Evolutionary conservation across 2,329 filamentous ascomycete genomes (phyloP), one percentile per base, ranked within the genome.

Genomic region (Tolypocladium guangdongense): DNA sequence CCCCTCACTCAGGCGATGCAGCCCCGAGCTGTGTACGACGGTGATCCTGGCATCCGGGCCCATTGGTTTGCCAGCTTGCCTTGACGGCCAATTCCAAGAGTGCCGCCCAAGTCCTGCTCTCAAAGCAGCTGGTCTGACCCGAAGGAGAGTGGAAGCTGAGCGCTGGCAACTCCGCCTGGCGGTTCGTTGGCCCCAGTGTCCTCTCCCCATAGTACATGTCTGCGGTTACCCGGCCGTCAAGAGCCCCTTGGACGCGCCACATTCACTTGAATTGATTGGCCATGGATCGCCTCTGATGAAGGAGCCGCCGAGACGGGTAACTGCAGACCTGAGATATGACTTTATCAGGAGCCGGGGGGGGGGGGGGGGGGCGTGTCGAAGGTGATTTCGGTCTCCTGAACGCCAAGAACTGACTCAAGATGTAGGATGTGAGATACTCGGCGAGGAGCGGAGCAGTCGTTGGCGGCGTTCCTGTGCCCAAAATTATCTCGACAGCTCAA

Each of bases 241-340:
- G 49, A 49, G 39, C 41, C 39, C 43, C 43, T 41, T 54, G 37
- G 51, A 39, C 45, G 22, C 30, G 33, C 24, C 43, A 37, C 37
- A 37, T 54, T 39, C 24, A 38, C 41, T 22, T 20, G 10, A 41
- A 27, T 35, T 53, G 46, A 52, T 55, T 49, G 46, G 53, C n/a
- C 47, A 46, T 33, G 14, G 43, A 27, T 51, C 24, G 46, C 20
- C 45, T 50, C 45, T 54, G 47, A 55, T 55, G 52, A 35, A 57
- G 58, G 53, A 54, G 53, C 52, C 58, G 47, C 49, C 56, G 49
- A 56, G 37, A 54, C 58, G 57, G 58, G 53, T 58, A 55, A 49
- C 53, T 58, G 57, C 58, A 59, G 55, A 49, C 39, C 43, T 54
- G 52, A 45, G 51, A 55, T 53, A 53, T 54, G 56, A 51, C 47